These are phyloP conservation scores for Tetraselmis chui DNA, from an alignment of 139 green algal genomes.

Conservation along the genomic window DNA sequence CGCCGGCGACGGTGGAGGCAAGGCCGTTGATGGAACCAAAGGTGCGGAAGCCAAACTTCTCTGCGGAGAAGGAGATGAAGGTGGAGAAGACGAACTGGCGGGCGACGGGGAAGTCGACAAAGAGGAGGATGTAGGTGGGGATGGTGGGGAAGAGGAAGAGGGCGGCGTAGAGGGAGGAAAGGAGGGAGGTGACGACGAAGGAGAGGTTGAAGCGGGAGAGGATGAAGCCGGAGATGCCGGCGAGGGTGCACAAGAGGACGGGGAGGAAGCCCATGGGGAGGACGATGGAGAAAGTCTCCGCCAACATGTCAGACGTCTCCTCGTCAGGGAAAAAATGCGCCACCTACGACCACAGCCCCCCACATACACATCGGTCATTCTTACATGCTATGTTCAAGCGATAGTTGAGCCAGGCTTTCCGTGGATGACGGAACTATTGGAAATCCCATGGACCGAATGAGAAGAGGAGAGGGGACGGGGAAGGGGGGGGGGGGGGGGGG, in stretches of 20 bases:
- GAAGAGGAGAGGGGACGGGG: too few relatives aligned
- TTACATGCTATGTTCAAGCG: too few relatives aligned
- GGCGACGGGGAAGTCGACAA: background rate
- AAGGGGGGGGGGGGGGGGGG: too few relatives aligned
- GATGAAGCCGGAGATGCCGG: background rate
- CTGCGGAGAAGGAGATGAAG: slow-evolving; percentile 2
- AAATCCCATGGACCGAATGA: too few relatives aligned
- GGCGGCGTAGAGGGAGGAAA: background rate
- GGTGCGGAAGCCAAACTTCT: slow-evolving; percentile 3
- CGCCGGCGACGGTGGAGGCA: background rate
- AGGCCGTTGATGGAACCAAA: background rate
- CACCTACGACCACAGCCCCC: too few relatives aligned
- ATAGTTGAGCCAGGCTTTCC: too few relatives aligned
- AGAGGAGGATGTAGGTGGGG: background rate
- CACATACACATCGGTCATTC: too few relatives aligned
- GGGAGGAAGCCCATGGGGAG: slow-evolving; percentile 1
- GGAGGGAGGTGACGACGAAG: background rate
- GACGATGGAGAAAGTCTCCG: background rate
- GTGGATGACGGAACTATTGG: too few relatives aligned
- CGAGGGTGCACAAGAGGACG: background rate
- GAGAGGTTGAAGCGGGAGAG: background rate
- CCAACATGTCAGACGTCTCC: background rate
- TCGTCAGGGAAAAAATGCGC: background rate
- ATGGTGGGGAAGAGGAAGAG: background rate
- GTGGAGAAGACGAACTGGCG: slow-evolving; percentile 5